A percentile compares a stretch with the other conserved stretches of the same genome.
Conservation (phyloP, 441 rosid genomes). For the Aleurites moluccanus region DNA sequence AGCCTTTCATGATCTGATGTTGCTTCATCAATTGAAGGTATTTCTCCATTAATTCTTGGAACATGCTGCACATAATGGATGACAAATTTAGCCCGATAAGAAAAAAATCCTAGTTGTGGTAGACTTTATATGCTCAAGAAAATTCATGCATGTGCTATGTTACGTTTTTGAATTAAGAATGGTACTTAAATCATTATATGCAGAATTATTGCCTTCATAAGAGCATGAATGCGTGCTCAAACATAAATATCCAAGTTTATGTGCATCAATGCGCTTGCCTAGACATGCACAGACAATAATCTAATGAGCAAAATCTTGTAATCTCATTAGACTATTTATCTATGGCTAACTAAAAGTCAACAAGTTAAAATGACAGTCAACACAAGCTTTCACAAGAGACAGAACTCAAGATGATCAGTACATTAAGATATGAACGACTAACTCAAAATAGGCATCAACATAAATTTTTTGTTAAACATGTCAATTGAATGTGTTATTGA, state of each 20-base stretch:
- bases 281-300: not conserved
- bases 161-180: not conserved
- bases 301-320: not conserved
- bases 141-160: not conserved
- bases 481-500: not conserved
- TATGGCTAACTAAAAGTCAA: too few relatives aligned
- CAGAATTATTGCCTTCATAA: not conserved
- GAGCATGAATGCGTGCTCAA: not conserved
- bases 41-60: constrained; percentile 75
- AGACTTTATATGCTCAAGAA: constrained; percentile 3
- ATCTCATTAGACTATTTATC: not conserved
- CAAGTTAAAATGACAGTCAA: too few relatives aligned
- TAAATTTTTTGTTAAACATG: not conserved
- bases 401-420: not conserved
- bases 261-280: not conserved
- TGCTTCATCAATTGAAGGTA: constrained; percentile 69
- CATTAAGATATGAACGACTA: not conserved
- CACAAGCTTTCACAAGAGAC: too few relatives aligned
- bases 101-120: not conserved
- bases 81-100: constrained; percentile 9
- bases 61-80: constrained; percentile 45
- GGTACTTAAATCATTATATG: not conserved
- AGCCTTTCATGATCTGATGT: constrained; percentile 41
- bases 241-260: not conserved
- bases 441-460: not conserved